Base-by-base conservation (phyloP, 495 filamentous ascomycete species). In the Penicillium silybi region DNA sequence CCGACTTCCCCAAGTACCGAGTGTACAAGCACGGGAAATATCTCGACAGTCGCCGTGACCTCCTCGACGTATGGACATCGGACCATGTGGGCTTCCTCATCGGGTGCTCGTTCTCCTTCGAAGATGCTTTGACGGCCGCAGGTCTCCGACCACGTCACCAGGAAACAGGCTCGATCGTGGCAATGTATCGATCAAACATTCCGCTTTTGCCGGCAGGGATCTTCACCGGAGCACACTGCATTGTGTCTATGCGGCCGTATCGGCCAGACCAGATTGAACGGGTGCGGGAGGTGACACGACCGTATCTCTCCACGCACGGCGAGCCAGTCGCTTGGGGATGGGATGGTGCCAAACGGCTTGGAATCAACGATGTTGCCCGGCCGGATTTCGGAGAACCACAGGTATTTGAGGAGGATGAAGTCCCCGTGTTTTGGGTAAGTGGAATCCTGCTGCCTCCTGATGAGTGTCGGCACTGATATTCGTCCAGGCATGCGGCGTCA, bases 311-410 rank as follows among this genome's bases (percentile, higher is more conserved):
- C 4, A 79, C 76, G 16, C 80, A 82, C 51, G 80, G 79, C n/a
- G 80, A 83, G 63, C 79, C 81, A 0, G 66, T 84, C 20, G 79
- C 75, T 9, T 83, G 78, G 79, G 80, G 80, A 1, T 84, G 78
- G 80, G 75, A 80, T 3, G 77, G 70, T 1, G 59, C 73, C 11
- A 54, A 61, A 50, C 45, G 53, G 34, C 46, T 84, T 34, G 76
- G 79, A 0, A 76, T 84, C 40, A 32, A 50, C 22, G 70, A 79
- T 61, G 65, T 81, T 22, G 42, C 52, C 25, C 35, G n/a, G 11
- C 76, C 76, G 13, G 73, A 78, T 43, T 80, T 70, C 67, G 75
- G 78, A 0, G 64, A 75, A 37, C 54, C 44, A 10, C 72, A 71
- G 15, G 40, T 68, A 1, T 65, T 64, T 18, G 40, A 52, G 13